Evolutionary conservation across 164 flowering plant genomes (phyloP).

Genomic region (Kingdonia uniflora): DNA sequence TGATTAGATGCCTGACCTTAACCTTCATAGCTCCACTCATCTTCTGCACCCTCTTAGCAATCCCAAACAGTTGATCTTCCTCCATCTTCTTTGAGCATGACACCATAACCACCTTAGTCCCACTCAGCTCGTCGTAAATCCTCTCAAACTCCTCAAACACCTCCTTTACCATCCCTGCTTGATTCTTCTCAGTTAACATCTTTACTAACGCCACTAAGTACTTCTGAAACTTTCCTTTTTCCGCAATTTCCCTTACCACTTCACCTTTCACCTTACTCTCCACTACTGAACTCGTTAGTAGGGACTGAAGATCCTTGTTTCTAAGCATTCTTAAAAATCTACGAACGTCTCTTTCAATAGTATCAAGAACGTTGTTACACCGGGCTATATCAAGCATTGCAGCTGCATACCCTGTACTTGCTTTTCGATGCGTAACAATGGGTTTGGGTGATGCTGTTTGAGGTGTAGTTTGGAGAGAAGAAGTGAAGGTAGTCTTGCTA

Average conservation of each 20-base stretch:
- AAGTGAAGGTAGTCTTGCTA: slow-evolving; percentile 10
- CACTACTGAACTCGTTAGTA: slow-evolving; percentile 18
- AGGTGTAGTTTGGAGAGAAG: slow-evolving; percentile 4
- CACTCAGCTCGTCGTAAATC: slow-evolving; percentile 37
- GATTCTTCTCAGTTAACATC: slow-evolving; percentile 33
- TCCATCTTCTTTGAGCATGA: slow-evolving; percentile 27
- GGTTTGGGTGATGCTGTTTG: not conserved
- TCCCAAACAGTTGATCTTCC: slow-evolving; percentile 24
- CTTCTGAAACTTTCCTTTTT: slow-evolving; percentile 30
- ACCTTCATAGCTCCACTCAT: slow-evolving; percentile 18
- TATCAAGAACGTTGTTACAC: slow-evolving; percentile 20
- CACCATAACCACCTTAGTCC: slow-evolving; percentile 28
- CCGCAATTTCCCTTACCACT: slow-evolving; percentile 28
- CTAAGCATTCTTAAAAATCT: slow-evolving; percentile 28
- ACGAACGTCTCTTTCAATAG: slow-evolving; percentile 29
- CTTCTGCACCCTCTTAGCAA: slow-evolving; percentile 22
- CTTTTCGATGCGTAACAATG: slow-evolving; percentile 15
- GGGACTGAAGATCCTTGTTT: slow-evolving; percentile 14
- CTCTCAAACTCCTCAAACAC: slow-evolving; percentile 49
- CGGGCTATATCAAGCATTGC: slow-evolving; percentile 45
- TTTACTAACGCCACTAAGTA: slow-evolving; percentile 39
- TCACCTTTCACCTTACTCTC: slow-evolving; percentile 28
- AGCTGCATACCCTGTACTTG: slow-evolving; percentile 57
- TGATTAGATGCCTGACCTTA: slow-evolving; percentile 18
- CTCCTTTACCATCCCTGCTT: slow-evolving; percentile 31